Evolutionary conservation across 345 rosid genomes (phyloP), one percentile per base, ranked within the genome.

Genomic region (Lepidium didymum): DNA sequence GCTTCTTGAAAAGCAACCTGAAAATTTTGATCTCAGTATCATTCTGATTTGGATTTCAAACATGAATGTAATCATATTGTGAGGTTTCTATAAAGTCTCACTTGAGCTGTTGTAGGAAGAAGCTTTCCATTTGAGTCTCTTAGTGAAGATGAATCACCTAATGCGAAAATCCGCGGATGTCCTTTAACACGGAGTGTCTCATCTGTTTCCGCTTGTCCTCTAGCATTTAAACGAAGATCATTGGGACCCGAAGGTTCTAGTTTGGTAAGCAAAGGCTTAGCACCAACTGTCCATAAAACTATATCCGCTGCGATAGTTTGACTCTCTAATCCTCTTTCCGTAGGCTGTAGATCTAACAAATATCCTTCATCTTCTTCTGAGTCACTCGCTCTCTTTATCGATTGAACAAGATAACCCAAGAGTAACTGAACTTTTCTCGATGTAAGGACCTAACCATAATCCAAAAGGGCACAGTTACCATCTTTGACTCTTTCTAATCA

Each of bases 1-100:
- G 98, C 98, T 78, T 90, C 97, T 79, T 90, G 97, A 78, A 93
- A 90, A 19, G 98, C 97, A 81, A 93, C 98, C 96, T 92, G 86
- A 15, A 15, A 15, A 0, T n/a, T 44, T 53, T 15, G 64, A 45
- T 15, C 36, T 34, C 10, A 18, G 5, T 41, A 15, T 33, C 54
- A 38, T 2, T 3, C 35, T 43, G 19, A 43, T 10, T 64, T 0
- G 7, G 10, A 46, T 29, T 9, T 2, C 10, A 36, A 36, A 60
- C 49, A 40, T 37, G 50, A 47, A 47, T 57, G 56, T 56, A 14
- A 23, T 36, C 27, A 46, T 14, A 29, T 14, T 50, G 29, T 33
- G 13, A 7, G 3, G 6, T 23, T 3, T 34, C 4, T 56, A 3
- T 10, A 8, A 11, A 4, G 7, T 1, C 21, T 58, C 70, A 87